phyloP scores from a whole-genome alignment of 139 green algal genomes.

The Diplosphaera chodatii region DNA sequence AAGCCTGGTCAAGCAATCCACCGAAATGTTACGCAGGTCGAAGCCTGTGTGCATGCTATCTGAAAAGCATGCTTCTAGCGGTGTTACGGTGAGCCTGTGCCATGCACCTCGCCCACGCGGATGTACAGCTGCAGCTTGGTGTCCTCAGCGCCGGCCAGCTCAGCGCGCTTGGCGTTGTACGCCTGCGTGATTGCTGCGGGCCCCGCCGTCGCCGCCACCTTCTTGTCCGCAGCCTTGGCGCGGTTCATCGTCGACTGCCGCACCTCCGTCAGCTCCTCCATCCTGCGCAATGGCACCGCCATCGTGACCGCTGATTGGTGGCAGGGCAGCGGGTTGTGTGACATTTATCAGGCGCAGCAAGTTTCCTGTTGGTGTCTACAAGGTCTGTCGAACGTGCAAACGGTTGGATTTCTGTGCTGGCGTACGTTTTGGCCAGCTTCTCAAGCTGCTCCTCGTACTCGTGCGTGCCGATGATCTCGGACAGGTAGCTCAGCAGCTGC shows the following conservation, averaged over 20 bases:
- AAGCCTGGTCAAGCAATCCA: no score
- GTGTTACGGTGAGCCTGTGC: no score
- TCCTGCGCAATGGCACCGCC: no score
- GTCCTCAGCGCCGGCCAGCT: conserved; percentile 21
- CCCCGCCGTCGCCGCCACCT: conserved; percentile 72
- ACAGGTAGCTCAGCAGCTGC: conserved; percentile 94
- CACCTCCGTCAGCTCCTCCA: conserved; percentile 88
- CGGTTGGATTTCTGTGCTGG: no score
- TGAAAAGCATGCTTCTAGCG: no score
- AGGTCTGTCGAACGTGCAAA: no score
- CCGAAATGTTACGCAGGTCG: no score
- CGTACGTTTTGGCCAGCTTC: conserved; percentile 55
- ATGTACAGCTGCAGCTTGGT: conserved; percentile 24
- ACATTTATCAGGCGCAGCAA: no score
- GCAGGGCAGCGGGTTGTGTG: no score
- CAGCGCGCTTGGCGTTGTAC: conserved; percentile 79
- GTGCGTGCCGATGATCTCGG: conserved; percentile 98
- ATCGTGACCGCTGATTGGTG: no score
- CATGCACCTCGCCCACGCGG: conserved; percentile 4
- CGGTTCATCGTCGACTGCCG: conserved; percentile 63
- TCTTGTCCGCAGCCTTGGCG: conserved; percentile 80
- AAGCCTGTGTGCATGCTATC: no score
- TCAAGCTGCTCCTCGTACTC: conserved; percentile 82
- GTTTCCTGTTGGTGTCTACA: no score
- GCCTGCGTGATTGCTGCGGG: conserved; percentile 82